Base-by-base conservation (phyloP, 495 filamentous ascomycete genomes). In the Penicillium soppii region DNA sequence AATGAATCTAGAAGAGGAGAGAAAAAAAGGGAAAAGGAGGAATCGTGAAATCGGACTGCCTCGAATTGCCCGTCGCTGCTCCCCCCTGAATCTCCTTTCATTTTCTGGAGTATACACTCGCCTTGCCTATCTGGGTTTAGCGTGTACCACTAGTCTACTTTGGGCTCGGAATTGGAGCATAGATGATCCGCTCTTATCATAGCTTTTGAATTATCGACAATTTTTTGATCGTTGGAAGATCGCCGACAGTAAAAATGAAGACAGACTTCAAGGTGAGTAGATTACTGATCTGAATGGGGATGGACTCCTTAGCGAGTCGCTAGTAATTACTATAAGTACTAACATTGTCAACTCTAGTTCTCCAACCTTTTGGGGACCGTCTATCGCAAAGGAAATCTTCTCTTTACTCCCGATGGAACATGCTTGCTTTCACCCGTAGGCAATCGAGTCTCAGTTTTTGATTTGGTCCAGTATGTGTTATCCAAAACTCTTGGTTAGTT, bases 371-470 rank as follows among this genome's bases (percentile, higher is more conserved):
- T 98, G 58, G 95, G 94, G 54, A 98, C 92, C 58, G 94, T 98
- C 58, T 98, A 97, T 77, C 88, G 90, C 73, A 89, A 88, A 78
- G 94, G 95, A 70, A 97, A 97, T 67, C 82, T 98, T 52, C 81
- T 96, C 58, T 98, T 96, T 77, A 95, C 89, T 61, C 92, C 91
- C 57, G 94, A 98, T 83, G 94, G 94, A 57, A 92, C 88, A 57
- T 91, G 89, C 70, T 79, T 98, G 38, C 86, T 94, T 54, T 97
- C 95, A n/a, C 94, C 94, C 20, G 95, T 98, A 47, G 94, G 94
- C 61, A 98, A 97, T 74, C 77, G 90, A 62, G 90, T 98, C 43
- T 89, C 94, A 2, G 88, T 97, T 42, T 98, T 98, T 70, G 92
- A 98, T 64, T 77, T 98, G 16, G 86, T 96, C 50, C 91, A 97